phyloP scores from a whole-genome alignment of 2,329 filamentous ascomycete genomes.

The Pseudogymnoascus destructans region DNA sequence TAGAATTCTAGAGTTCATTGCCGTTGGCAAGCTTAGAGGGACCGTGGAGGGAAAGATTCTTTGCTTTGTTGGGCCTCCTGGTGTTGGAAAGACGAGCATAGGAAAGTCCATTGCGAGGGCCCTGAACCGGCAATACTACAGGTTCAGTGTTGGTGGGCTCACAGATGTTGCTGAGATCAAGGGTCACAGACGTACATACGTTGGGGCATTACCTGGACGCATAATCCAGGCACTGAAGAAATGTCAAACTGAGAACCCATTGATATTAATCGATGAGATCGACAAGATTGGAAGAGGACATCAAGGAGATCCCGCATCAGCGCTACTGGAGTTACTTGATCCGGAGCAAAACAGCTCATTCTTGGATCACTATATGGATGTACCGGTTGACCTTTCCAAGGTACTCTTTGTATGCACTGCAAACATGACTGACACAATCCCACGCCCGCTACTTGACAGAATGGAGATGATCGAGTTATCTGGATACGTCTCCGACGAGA shows the following conservation, averaged over 20 bases:
- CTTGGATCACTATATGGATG: slow-evolving; percentile 96
- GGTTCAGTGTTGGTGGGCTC: slow-evolving; percentile 92
- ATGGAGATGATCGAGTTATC: slow-evolving; percentile 98
- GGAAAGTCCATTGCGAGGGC: slow-evolving; percentile 95
- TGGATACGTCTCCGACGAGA: slow-evolving; percentile 94
- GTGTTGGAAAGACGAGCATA: slow-evolving; percentile 97
- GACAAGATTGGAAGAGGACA: slow-evolving; percentile 97
- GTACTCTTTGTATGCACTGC: slow-evolving; percentile 97
- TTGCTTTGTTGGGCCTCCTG: slow-evolving; percentile 92
- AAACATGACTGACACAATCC: slow-evolving; percentile 98
- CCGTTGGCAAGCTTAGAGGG: slow-evolving; percentile 89
- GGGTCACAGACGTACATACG: slow-evolving; percentile 89
- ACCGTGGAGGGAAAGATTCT: slow-evolving; percentile 98
- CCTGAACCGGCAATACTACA: slow-evolving; percentile 90
- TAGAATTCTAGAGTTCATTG: slow-evolving; percentile 94
- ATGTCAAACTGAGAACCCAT: slow-evolving; percentile 94
- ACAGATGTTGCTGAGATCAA: slow-evolving; percentile 99
- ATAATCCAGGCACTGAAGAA: slow-evolving; percentile 99
- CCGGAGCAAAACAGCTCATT: slow-evolving; percentile 97
- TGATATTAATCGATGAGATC: slow-evolving; percentile 92
- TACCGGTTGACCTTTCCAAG: slow-evolving; percentile 92
- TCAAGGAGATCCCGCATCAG: slow-evolving; percentile 91
- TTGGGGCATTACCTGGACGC: slow-evolving; percentile 85
- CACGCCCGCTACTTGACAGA: slow-evolving; percentile 79
- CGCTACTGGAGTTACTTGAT: slow-evolving; percentile 83